phyloP scores from a whole-genome alignment of 225 moss, liverwort and hornwort genomes.

The Ulota crispa region DNA sequence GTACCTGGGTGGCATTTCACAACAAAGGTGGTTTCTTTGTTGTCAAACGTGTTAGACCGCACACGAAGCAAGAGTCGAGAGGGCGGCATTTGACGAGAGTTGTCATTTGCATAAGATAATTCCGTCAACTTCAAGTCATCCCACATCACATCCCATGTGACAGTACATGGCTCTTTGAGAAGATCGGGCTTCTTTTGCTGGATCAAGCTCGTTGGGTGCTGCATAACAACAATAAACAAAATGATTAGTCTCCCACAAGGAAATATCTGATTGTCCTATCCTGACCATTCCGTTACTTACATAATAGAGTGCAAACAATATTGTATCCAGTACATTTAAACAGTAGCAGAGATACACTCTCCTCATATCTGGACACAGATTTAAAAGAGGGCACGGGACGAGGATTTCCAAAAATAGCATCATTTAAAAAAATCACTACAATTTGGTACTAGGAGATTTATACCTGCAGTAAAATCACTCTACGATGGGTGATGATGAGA shows the following conservation, averaged over 20 bases:
- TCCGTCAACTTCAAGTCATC: slow-evolving; percentile 81
- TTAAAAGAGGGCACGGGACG: not conserved
- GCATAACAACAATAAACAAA: slow-evolving; percentile 33
- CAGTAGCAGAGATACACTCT: not conserved
- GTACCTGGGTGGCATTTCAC: slow-evolving; percentile 93
- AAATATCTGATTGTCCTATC: not conserved
- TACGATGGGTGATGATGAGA: slow-evolving; percentile 91
- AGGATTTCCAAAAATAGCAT: slow-evolving; percentile 5
- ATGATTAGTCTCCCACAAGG: slow-evolving; percentile 11
- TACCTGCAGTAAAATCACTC: slow-evolving; percentile 89
- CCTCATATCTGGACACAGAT: not conserved
- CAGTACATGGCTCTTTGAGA: slow-evolving; percentile 88
- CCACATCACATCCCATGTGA: slow-evolving; percentile 96
- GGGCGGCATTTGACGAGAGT: slow-evolving; percentile 55
- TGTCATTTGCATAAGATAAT: slow-evolving; percentile 68
- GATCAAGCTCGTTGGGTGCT: slow-evolving; percentile 92
- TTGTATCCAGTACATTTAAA: not conserved
- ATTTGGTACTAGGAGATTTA: not conserved
- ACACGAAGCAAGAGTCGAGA: slow-evolving; percentile 86
- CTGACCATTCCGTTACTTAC: not conserved
- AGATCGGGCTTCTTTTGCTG: slow-evolving; percentile 95
- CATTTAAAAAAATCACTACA: not conserved
- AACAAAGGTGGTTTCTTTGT: slow-evolving; percentile 73
- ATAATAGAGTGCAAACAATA: not conserved
- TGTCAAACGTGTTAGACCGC: slow-evolving; percentile 79